A percentile compares a stretch with the other conserved stretches of the same genome.
Evolutionary conservation across 345 rosid genomes (phyloP).

Genomic region (Moricandia moricandioides): DNA sequence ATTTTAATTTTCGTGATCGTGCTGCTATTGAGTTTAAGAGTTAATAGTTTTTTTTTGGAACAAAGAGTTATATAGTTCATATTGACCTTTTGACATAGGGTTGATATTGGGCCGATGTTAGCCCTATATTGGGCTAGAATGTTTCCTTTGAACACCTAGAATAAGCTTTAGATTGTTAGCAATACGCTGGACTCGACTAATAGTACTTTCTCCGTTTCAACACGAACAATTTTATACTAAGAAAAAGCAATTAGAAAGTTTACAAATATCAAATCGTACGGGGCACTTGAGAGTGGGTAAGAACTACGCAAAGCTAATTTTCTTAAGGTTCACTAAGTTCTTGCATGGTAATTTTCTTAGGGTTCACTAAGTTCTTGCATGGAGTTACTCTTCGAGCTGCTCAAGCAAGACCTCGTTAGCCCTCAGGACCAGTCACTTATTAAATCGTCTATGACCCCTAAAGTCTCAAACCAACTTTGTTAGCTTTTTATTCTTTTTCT

Average conservation of each 20-base stretch:
- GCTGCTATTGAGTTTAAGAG: neutral
- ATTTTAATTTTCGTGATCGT: neutral
- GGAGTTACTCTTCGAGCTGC: no score
- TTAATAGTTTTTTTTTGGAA: neutral
- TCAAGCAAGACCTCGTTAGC: no score
- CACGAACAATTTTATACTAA: neutral
- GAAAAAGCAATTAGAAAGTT: neutral
- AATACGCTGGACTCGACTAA: neutral
- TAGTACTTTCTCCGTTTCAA: neutral
- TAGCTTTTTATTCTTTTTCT: no score
- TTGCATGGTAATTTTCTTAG: no score
- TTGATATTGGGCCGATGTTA: neutral
- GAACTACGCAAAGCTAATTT: no score
- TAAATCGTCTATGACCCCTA: no score
- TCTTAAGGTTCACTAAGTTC: no score
- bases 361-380: no score
- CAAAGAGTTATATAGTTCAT: neutral
- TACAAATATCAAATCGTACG: neutral
- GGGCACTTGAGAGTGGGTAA: no score
- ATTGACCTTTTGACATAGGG: neutral
- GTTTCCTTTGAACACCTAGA: neutral
- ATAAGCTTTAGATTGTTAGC: neutral
- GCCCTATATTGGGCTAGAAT: neutral
- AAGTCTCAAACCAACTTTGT: no score
- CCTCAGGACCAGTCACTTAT: no score